phyloP scores from a whole-genome alignment of 1,284 basidiomycete species.

The Cutaneotrichosporon spelunceum region DNA sequence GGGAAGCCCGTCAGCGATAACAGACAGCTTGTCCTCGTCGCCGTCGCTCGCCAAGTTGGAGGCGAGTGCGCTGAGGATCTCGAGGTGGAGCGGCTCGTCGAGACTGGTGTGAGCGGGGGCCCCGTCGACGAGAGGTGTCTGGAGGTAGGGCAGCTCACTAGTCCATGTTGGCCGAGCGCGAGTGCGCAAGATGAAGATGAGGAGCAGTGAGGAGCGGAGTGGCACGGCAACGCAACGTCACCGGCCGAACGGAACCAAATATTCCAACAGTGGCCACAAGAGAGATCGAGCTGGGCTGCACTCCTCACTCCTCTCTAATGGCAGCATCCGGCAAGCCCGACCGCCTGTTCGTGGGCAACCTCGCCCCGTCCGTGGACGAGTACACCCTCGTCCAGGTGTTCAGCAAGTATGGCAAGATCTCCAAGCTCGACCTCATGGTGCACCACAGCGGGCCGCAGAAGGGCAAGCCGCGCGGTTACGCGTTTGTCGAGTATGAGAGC shows the following conservation, averaged over 20 bases:
- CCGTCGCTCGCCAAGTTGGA: constrained; percentile 19
- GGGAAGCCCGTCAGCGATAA: constrained; percentile 33
- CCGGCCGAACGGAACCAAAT: constrained; percentile 8
- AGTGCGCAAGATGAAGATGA: not conserved
- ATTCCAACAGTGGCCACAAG: not conserved
- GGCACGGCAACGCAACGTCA: not conserved
- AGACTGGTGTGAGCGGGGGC: constrained; percentile 34
- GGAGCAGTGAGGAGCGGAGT: not conserved
- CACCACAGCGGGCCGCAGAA: constrained; percentile 85
- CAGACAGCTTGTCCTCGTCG: constrained; percentile 14
- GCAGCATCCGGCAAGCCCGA: constrained; percentile 37
- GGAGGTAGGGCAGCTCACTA: constrained; percentile 22
- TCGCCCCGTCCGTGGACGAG: constrained; percentile 85
- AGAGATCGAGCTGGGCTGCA: not conserved
- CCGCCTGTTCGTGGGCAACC: constrained; percentile 84
- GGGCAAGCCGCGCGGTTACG: constrained; percentile 92
- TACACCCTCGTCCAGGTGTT: constrained; percentile 86
- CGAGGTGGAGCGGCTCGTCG: constrained; percentile 47
- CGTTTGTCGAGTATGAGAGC: constrained; percentile 80
- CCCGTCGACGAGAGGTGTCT: no score
- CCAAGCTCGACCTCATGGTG: constrained; percentile 89
- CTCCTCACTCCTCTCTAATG: constrained; percentile 2
- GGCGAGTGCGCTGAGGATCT: constrained; percentile 45
- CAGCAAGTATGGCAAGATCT: constrained; percentile 83
- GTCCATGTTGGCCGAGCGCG: constrained; percentile 33